Conservation (phyloP, 2,329 filamentous ascomycete genomes). For the Knoxdaviesia capensis region DNA sequence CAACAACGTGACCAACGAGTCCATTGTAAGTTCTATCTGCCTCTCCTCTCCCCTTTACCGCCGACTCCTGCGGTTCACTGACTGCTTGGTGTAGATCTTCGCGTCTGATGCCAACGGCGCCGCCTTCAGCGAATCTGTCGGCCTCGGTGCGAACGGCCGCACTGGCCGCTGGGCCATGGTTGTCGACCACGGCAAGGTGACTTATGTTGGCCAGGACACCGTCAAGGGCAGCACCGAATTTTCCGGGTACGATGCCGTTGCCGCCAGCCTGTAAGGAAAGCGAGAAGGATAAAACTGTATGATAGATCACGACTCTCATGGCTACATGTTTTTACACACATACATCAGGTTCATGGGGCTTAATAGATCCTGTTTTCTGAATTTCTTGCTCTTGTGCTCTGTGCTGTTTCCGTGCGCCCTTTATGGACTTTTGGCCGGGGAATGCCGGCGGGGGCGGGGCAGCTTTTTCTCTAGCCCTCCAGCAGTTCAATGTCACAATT, state of each 20-base stretch:
- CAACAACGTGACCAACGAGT: slow-evolving; percentile 54
- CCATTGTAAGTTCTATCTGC: slow-evolving; percentile 21
- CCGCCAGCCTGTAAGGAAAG: slow-evolving; percentile 26
- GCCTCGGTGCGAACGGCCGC: slow-evolving; percentile 47
- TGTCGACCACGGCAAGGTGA: slow-evolving; percentile 66
- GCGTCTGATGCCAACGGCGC: slow-evolving; percentile 46
- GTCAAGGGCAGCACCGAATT: slow-evolving; percentile 23
- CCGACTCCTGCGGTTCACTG: slow-evolving; percentile 4
- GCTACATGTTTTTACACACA: too few species aligned
- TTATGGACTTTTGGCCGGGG: too few species aligned
- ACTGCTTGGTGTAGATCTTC: slow-evolving; percentile 36
- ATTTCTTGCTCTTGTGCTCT: too few species aligned
- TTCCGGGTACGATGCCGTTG: slow-evolving; percentile 31
- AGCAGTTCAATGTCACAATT: too few species aligned
- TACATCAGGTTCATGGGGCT: too few species aligned
- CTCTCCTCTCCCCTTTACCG: slow-evolving; percentile 1
- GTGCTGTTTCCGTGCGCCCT: too few species aligned
- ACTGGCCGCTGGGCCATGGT: slow-evolving; percentile 65
- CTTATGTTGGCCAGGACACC: slow-evolving; percentile 57
- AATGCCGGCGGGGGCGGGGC: too few species aligned
- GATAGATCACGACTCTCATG: too few species aligned
- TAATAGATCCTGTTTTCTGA: too few species aligned
- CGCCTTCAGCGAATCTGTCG: slow-evolving; percentile 64
- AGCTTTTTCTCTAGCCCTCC: too few species aligned
- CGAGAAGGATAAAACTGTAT: neutral